Evolutionary conservation across 768 basidiomycete genomes (phyloP), one percentile per base, ranked within the genome.

Genomic region (Tylopilus rubrobrunneus): DNA sequence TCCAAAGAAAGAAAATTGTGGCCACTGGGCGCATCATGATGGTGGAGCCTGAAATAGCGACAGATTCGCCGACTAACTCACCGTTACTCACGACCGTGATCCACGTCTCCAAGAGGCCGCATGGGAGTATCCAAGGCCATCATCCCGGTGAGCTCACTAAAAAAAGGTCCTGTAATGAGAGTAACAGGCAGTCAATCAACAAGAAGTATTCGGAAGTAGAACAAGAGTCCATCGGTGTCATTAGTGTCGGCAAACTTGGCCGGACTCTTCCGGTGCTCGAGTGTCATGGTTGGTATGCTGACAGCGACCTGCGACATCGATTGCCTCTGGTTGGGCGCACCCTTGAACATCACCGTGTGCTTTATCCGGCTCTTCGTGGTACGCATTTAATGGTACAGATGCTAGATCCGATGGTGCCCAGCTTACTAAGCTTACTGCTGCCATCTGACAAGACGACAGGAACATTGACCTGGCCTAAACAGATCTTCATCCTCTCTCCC

Each of bases 401-500:
- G 19, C 19, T 1, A 19, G 19, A 19, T 19, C 19, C 19, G 19
- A 19, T 19, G 19, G 19, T 19, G 19, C 25, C 5, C 25, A 25
- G 25, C 25, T 25, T 25, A 25, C 25, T 25, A 25, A 25, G 19
- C 19, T 19, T 19, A 19, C 19, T 19, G 19, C 19, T 19, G 19
- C 19, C 19, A 19, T 19, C 19, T 19, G 19, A 19, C 19, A 19
- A 19, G 19, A 19, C 19, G 19, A 19, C 19, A 19, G 19, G 19
- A 19, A 19, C 19, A 19, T 19, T 64, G 31, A 59, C 29, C 52
- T 62, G 62, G 4, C 52, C 52, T 2, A 56, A 19, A 23, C 56
- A 51, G 19, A 49, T 43, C 17, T 47, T 48, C 45, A 55, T 44
- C 9, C 19, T 34, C 37, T 64, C 52, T 12, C 45, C 52, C 37